A percentile compares a stretch with the other conserved stretches of the same genome.
These are phyloP conservation scores for Tetrahymena thermophila DNA, from an alignment of 73 alveolate species.

Conservation along the genomic window DNA sequence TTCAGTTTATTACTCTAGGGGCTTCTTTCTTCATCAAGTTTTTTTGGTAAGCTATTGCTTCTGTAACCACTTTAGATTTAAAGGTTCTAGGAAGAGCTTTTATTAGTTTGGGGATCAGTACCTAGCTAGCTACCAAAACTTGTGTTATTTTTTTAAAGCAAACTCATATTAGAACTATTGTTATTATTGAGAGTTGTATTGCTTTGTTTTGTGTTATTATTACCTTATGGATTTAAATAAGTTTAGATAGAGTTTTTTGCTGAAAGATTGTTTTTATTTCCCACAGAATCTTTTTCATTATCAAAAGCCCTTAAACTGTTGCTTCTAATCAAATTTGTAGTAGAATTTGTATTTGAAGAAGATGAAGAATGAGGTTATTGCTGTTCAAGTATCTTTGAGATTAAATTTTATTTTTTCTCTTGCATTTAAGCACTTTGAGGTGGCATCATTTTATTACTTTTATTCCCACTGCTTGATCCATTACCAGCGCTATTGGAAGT, in stretches of 20 bases:
- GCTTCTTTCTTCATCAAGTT: background rate
- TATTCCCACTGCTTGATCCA: background rate
- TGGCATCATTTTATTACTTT: background rate
- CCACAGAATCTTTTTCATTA: background rate
- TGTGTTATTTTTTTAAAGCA: background rate
- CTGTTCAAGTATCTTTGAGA: background rate
- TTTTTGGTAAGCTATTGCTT: background rate
- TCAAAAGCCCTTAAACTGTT: background rate
- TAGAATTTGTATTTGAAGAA: background rate
- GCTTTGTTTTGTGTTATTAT: background rate
- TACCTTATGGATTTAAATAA: background rate
- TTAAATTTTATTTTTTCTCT: background rate
- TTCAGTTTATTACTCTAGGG: background rate
- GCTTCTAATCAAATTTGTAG: background rate
- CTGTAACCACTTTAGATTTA: background rate
- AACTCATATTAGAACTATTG: background rate
- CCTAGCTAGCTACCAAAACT: background rate
- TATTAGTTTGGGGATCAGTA: background rate
- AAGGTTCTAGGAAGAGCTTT: background rate
- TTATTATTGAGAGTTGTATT: background rate
- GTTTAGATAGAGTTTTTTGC: background rate
- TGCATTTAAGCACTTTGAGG: background rate
- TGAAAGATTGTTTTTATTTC: background rate
- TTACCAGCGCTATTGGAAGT: background rate
- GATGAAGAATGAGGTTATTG: background rate